Evolutionary conservation across 2,329 filamentous ascomycete species (phyloP), one percentile per base, ranked within the genome.

Genomic region (Colletotrichum sublineola): DNA sequence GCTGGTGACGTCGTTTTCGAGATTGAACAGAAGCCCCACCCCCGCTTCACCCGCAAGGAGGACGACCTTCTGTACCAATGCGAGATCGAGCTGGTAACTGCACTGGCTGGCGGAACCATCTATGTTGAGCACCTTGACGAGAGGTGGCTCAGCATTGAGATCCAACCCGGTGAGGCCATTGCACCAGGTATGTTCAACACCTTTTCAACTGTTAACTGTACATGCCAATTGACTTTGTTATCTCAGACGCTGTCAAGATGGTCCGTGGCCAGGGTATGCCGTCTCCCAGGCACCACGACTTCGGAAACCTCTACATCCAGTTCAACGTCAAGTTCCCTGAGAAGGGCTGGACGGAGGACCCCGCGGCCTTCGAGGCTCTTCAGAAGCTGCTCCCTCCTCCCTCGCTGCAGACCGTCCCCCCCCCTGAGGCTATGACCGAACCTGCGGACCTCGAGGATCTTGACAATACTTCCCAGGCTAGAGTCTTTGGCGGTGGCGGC

Each of bases 1-100:
- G 93, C 96, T 20, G 96, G 97, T 76, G 97, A 99, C 80, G 96
- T 99, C 70, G 93, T 98, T 74, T 99, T 99, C 81, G 95, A 98
- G 86, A 98, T 99, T 76, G 96, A 98, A 84, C 95, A 98, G 88
- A 99, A 99, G 90, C 95, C 95, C n/a, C 96, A 99, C 83, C 75
- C 92, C 38, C 92, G 96, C 75, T 99, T 99, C 88, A 95, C 96
- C 81, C 93, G 96, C 78, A 97, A 96, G 83, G 95, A 97, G 40
- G 96, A 99, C 80, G 96, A 99, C 79, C 89, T 99, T 24, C 94
- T 98, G 81, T 98, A 96, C 87, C 93, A 96, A 74, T 94, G 94
- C 77, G 94, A 98, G 75, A 97, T 99, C 76, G 96, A 99, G 79
- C 92, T 99, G 56, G 91, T 98, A 74, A 99, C 96, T 48, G 96